phyloP scores from a whole-genome alignment of 352 stramenopile genomes.

The Phytophthora colocasiae region DNA sequence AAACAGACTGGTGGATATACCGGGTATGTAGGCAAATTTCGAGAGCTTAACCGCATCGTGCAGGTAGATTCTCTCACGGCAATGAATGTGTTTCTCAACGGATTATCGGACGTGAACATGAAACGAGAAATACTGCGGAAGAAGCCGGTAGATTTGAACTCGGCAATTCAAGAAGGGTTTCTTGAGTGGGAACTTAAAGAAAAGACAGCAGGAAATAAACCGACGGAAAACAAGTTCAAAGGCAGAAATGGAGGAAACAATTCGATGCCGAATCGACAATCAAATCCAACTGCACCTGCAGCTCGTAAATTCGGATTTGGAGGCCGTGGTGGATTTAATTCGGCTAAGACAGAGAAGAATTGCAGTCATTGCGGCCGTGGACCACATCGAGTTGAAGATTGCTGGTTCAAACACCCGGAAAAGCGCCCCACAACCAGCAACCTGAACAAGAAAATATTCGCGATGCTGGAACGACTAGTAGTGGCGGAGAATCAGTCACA shows the following conservation, averaged over 20 bases:
- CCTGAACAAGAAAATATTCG: background rate
- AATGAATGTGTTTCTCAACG: constrained; percentile 28
- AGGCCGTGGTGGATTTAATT: background rate
- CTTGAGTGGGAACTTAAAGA: constrained; percentile 11
- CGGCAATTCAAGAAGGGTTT: constrained; percentile 20
- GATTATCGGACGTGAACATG: constrained; percentile 13
- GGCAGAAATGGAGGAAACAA: background rate
- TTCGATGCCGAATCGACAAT: background rate
- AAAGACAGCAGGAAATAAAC: background rate
- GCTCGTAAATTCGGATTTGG: background rate
- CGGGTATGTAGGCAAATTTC: constrained; percentile 24
- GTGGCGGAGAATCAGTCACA: background rate
- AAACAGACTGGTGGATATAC: constrained; percentile 19
- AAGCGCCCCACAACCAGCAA: background rate
- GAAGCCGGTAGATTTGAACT: constrained; percentile 2
- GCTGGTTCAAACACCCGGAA: background rate
- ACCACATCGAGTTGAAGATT: background rate
- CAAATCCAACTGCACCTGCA: background rate
- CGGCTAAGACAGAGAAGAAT: background rate
- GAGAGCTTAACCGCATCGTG: constrained; percentile 20
- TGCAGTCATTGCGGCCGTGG: background rate
- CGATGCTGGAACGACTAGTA: background rate
- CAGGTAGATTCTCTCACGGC: constrained; percentile 6
- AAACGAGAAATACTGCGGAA: constrained; percentile 18
- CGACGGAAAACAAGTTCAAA: background rate